Evolutionary conservation across 1,139 yeast species (phyloP), one percentile per base, ranked within the genome.

Genomic region (Suhomyces anneliseae): DNA sequence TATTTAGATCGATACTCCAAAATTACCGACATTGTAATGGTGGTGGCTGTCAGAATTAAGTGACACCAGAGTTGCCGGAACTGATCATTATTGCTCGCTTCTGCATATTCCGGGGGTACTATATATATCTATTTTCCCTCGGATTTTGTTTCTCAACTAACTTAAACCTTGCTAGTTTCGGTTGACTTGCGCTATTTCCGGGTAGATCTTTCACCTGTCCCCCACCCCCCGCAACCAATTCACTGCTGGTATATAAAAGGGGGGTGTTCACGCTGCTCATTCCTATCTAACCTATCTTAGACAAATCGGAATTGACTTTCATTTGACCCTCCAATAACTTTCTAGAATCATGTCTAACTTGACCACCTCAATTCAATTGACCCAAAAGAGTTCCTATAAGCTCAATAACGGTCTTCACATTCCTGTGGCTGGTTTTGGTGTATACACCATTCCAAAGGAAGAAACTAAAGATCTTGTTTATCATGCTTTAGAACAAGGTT

Each of bases 401-500:
- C 68, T 73, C 49, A 70, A 67, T 54, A 71, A 72, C 49, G 76
- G 76, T 8, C 57, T 48, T 8, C 59, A 59, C 34, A 73, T 73
- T 40, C 79, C 79, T 1, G 70, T 66, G n/a, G 61, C 73, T 32
- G 78, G 73, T 6, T 72, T 57, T 49, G 78, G 79, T 4, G 64
- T 66, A 29, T 72, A 64, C 56, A 56, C 52, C 31, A 51, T 72
- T 27, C 63, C 72, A 1, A 48, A 46, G 4, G 53, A 53, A 0
- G 61, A 63, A 11, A 60, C 74, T 27, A 50, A 48, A 27, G 65
- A 62, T 6, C 56, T 66, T 37, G 74, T 72, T 3, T 67, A 69
- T 53, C 55, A 64, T 24, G 80, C 81, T 1, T 72, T 87, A 56
- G 70, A 74, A 34, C 70, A 64, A 27, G 95, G 95, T 0, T 87